phyloP scores from a whole-genome alignment of 257 asterid species.

The Linderniella brevidens region DNA sequence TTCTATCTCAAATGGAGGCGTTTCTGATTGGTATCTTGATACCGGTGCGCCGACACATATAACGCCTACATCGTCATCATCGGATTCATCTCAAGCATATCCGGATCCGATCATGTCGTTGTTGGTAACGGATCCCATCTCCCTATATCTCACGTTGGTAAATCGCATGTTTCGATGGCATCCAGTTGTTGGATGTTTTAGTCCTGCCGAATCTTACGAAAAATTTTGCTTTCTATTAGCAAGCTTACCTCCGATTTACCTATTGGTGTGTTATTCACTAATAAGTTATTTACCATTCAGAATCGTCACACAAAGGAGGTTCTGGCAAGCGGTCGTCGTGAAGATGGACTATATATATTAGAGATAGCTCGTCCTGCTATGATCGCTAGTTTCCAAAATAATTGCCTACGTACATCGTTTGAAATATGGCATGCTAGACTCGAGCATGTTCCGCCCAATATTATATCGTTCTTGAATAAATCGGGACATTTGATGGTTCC shows the following conservation, averaged over 20 bases:
- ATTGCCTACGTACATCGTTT: not conserved
- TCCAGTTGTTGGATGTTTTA: not conserved
- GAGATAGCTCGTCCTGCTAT: not conserved
- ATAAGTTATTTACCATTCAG: not conserved
- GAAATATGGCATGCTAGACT: not conserved
- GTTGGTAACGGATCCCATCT: not conserved
- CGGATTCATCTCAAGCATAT: too few relatives aligned
- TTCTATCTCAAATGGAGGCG: not conserved
- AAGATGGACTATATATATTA: not conserved
- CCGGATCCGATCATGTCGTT: not conserved
- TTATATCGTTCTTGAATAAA: not conserved
- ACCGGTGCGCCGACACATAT: not conserved
- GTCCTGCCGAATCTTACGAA: constrained; percentile 1
- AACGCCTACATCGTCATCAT: too few relatives aligned
- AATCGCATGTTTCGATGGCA: not conserved
- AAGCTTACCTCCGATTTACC: not conserved
- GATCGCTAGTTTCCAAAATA: not conserved
- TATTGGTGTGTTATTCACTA: not conserved
- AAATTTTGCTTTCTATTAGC: not conserved
- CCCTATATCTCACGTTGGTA: not conserved
- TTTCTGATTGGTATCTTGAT: not conserved
- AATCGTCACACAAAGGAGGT: not conserved
- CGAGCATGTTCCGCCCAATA: not conserved
- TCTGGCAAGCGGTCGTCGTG: not conserved
- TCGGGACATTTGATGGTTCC: not conserved